Percentiles rank a stretch among this genome's conserved stretches.
phyloP scores from a whole-genome alignment of 2,329 filamentous ascomycete species.

The Tolypocladium tropicale region DNA sequence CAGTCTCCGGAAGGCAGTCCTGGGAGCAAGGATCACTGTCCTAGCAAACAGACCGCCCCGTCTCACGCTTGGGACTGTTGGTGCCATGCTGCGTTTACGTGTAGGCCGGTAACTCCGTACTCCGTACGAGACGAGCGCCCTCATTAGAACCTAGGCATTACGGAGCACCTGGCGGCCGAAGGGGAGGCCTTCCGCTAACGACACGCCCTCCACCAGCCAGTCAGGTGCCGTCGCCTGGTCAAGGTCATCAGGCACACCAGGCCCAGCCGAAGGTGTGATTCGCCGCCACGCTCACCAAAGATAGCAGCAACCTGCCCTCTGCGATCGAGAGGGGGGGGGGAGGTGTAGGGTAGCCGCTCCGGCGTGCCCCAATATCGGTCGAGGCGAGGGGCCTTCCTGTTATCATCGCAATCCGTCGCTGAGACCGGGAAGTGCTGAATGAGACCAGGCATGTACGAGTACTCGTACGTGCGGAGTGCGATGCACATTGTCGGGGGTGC shows the following conservation, averaged over 20 bases:
- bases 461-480: too few relatives aligned
- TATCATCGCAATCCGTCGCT: background rate
- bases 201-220: slow-evolving; percentile 10
- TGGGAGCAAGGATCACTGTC: background rate
- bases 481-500: background rate
- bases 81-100: too few relatives aligned
- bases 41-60: background rate
- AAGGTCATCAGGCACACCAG: slow-evolving; percentile 13
- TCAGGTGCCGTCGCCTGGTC: slow-evolving; percentile 10
- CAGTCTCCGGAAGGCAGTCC: background rate
- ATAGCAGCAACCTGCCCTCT: slow-evolving; percentile 1
- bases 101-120: too few relatives aligned
- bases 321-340: background rate
- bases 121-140: too few relatives aligned
- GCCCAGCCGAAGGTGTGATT: slow-evolving; percentile 4
- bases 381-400: background rate
- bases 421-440: background rate
- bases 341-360: background rate
- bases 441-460: background rate
- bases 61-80: background rate
- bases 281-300: background rate
- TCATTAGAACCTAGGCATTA: too few relatives aligned
- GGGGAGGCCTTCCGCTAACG: background rate
- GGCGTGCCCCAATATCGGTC: background rate
- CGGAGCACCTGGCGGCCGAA: too few relatives aligned